phyloP scores from a whole-genome alignment of 352 stramenopile species.

The Phytophthora hybrid region DNA sequence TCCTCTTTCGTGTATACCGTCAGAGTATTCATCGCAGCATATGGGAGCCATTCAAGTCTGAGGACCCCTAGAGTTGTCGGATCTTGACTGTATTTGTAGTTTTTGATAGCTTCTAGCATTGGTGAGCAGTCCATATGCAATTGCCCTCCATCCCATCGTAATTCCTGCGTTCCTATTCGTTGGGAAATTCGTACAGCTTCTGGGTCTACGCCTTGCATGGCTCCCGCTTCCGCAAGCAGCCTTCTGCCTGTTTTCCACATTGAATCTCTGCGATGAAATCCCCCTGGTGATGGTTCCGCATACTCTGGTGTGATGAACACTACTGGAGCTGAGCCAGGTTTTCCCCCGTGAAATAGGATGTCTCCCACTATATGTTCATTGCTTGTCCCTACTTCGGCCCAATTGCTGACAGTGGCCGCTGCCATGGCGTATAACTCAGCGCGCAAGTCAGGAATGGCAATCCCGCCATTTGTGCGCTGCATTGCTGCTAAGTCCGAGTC shows the following conservation, averaged over 20 bases:
- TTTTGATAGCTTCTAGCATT: no score
- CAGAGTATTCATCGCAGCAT: no score
- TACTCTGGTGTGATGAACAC: not conserved
- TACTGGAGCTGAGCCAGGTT: not conserved
- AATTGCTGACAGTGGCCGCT: not conserved
- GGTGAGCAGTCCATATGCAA: no score
- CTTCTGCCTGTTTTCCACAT: not conserved
- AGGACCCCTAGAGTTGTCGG: no score
- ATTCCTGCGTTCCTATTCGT: not conserved
- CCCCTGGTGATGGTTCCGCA: not conserved
- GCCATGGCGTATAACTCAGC: conserved; percentile 3
- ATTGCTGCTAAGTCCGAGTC: conserved; percentile 2
- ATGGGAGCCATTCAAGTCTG: no score
- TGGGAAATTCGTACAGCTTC: not conserved
- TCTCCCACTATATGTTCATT: not conserved
- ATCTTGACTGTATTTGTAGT: no score
- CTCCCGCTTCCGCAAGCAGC: not conserved
- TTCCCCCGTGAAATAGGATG: not conserved
- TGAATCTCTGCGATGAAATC: not conserved
- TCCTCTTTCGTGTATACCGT: no score
- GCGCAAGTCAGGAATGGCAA: conserved; percentile 3
- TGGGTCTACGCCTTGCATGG: not conserved
- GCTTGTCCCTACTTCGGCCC: not conserved
- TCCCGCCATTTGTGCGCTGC: not conserved
- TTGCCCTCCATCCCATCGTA: no score